These are phyloP conservation scores for Aureobasidium lini DNA, from an alignment of 2,329 filamentous ascomycete genomes.

Conservation along the genomic window DNA sequence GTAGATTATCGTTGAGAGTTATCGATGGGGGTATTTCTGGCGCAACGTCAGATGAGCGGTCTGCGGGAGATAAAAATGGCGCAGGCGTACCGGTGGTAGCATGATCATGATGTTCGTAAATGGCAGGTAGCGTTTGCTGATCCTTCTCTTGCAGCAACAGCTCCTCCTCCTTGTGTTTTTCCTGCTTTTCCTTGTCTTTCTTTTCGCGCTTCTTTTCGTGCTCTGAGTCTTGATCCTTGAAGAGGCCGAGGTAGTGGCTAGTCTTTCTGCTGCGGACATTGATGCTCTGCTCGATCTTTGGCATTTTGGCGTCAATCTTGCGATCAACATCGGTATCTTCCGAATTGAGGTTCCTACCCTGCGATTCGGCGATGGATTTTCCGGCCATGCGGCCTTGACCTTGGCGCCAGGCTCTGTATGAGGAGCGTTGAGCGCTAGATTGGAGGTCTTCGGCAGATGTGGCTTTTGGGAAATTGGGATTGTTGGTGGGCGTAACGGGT, in stretches of 20 bases:
- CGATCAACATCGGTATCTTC: conserved; percentile 48
- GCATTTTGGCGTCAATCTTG: conserved; percentile 56
- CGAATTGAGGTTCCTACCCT: conserved; percentile 27
- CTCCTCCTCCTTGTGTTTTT: background rate
- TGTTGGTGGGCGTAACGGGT: background rate
- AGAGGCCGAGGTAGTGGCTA: conserved; percentile 57
- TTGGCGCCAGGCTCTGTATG: conserved; percentile 43
- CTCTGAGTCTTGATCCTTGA: conserved; percentile 53
- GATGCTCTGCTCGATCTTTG: conserved; percentile 46
- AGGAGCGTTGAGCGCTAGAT: conserved; percentile 35
- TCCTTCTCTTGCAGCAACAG: background rate
- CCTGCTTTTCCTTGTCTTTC: conserved; percentile 10
- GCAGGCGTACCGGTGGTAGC: background rate
- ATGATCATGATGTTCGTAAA: background rate
- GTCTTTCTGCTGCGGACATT: conserved; percentile 57
- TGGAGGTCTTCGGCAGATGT: conserved; percentile 16
- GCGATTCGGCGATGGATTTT: conserved; percentile 31
- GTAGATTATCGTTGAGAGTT: background rate
- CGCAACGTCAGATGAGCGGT: background rate
- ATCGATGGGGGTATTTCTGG: background rate
- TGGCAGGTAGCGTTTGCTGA: background rate
- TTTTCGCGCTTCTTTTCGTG: conserved; percentile 43
- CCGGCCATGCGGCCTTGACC: conserved; percentile 38
- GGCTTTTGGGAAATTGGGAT: background rate
- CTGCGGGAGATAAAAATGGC: background rate